Evolutionary conservation across 208 protist genomes (phyloP), one percentile per base, ranked within the genome.

Genomic region (Porcisia hertigi): DNA sequence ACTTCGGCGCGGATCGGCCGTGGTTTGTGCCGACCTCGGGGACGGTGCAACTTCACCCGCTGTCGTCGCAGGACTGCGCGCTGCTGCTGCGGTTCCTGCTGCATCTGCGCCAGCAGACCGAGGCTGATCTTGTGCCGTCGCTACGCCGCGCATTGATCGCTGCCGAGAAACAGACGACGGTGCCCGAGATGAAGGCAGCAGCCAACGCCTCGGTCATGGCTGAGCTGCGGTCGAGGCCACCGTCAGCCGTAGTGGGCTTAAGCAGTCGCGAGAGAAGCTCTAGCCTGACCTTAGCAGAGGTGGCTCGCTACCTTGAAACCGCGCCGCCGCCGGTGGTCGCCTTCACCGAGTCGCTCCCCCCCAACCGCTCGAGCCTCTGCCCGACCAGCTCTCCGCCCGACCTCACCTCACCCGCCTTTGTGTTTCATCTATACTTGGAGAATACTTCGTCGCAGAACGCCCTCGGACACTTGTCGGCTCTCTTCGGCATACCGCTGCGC

Each of bases 391-490:
- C 58, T 55, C 12, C 43, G 9, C 43, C 64, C 7, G 39, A 5
- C 9, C 5, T 34, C 59, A 12, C 16, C 60, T 83, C 79, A 6
- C 89, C 93, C 5, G 89, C 88, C 36, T 96, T 94, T 81, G 66
- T 97, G 39, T 95, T 95, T 82, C 85, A 86, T 34, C 81, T 97
- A 9, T 94, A 93, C 58, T 72, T 90, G 0, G 91, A 97, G 73
- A 97, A 97, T 77, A 79, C 93, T 23, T 93, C 91, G 3, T 67
- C 87, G 36, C 88, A 94, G 74, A 96, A 97, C 81, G 90, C 88
- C 4, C 73, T 95, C 53, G 90, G 80, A 0, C 91, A 97, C 81
- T 80, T 97, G 36, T 76, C 85, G 9, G 79, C 82, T 12, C 86
- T 95, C 54, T 96, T 96, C 71, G 67, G 66, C 71, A 76, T 97